Evolutionary conservation across 495 filamentous ascomycete species (phyloP).

Genomic region (Articulospora tetracladia): DNA sequence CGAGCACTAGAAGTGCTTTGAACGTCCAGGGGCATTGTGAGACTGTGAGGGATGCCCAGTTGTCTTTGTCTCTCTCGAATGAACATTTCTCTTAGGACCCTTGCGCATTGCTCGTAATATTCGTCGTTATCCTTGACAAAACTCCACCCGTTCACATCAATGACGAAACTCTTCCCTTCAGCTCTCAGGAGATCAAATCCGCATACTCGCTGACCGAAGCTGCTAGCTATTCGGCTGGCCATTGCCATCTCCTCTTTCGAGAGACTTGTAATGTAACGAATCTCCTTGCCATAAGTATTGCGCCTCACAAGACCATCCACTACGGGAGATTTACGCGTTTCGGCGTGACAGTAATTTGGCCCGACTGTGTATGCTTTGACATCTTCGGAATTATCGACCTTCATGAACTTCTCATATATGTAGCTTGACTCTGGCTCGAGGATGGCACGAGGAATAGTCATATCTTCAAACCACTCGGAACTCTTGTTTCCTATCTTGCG

Average conservation of each 20-base stretch:
- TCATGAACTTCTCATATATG: constrained; percentile 95
- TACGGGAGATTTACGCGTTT: constrained; percentile 94
- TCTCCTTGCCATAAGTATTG: constrained; percentile 95
- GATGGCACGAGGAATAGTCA: constrained; percentile 73
- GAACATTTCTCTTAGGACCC: constrained; percentile 83
- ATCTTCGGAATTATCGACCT: constrained; percentile 93
- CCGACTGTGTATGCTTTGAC: constrained; percentile 99
- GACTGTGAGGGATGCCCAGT: constrained; percentile 32
- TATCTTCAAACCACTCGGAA: constrained; percentile 79
- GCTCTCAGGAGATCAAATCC: constrained; percentile 93
- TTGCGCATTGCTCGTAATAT: constrained; percentile 90
- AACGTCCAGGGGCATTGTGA: constrained; percentile 12
- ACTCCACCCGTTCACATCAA: constrained; percentile 99
- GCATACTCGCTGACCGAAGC: constrained; percentile 93
- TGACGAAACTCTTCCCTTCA: constrained; percentile 84
- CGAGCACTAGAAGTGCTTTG: constrained; percentile 2
- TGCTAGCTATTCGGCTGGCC: constrained; percentile 82
- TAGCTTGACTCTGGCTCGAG: constrained; percentile 77
- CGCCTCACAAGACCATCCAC: constrained; percentile 94
- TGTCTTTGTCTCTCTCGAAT: constrained; percentile 63
- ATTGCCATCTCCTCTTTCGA: constrained; percentile 77
- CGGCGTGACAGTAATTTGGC: constrained; percentile 88
- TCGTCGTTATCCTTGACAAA: constrained; percentile 99
- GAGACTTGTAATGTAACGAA: constrained; percentile 88
- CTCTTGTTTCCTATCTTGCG: constrained; percentile 98